Base-by-base conservation (phyloP, 805 yeast species). In the Kuraishia capsulata region DNA sequence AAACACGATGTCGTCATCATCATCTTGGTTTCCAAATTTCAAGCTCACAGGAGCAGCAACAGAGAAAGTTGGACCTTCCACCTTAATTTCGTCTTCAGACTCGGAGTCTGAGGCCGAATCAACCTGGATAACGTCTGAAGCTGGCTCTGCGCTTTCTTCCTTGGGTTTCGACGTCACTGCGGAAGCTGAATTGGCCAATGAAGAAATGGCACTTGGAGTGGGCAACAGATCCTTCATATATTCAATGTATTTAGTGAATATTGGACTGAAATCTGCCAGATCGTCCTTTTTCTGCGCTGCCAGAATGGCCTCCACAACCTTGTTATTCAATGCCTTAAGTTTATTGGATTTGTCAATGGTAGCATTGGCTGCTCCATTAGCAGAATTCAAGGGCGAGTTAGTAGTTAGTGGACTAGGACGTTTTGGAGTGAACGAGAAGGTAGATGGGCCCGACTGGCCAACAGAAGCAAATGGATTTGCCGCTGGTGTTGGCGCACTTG, bases 11-110 rank as follows among this genome's bases (percentile, higher is more conserved):
- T 28, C 31, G 30, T 54, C 59, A 16, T 52, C 53, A 20, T 56
- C 54, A 4, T 63, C 60, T 18, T 47, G 59, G 19, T 49, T 41
- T 14, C 64, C 65, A 41, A 76, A 67, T 3, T 64, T 62, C 2
- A 73, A 64, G 3, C 67, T 67, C 39, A 79, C 79, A 14, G 71
- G 63, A 23, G 61, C 49, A 6, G 51, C 57, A 25, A 75, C 38
- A 3, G 67, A 68, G 53, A 85, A 84, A 3, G 64, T 57, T 13
- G 94, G 94, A 2, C 94, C 94, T 55, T 81, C 71, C 17, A 81
- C 69, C 52, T 76, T 78, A 25, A 77, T 56, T 23, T 72, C 79
- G 3, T 67, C 60, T 26, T 68, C 75, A 1, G 71, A 62, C 36
- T 69, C 77, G 3, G 70, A 62, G 2, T 54, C 62, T 1, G 45